Evolutionary conservation across 1,139 yeast species (phyloP), one percentile per base, ranked within the genome.

Genomic region (Fermentozyma sake): DNA sequence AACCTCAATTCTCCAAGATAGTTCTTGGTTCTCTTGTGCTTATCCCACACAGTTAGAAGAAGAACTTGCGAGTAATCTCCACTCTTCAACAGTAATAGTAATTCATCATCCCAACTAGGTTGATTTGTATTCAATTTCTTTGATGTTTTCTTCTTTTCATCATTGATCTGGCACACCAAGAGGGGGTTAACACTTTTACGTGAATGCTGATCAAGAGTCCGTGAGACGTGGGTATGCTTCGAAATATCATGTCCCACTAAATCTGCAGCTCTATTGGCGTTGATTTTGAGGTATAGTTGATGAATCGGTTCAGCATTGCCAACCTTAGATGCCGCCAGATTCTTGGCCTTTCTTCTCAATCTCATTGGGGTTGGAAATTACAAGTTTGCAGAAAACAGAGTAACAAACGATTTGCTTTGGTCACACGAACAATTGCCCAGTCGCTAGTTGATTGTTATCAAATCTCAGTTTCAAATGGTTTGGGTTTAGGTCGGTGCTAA

Each of bases 1-100:
- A 78, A 37, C 20, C 78, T 48, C 14, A 71, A 51, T 38, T 77
- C 84, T 2, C 85, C 85, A 30, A 78, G 49, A 43, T 76, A 78
- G 30, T 60, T 65, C 41, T 58, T 61, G 37, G 56, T 52, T n/a
- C 69, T 44, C 30, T 57, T 52, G 35, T 66, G 72, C 30, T 61
- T 63, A 38, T 69, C 75, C 70, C 72, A 68, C 1, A 71, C 61
- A 2, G 64, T 50, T 14, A 70, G 37, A 1, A 46, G 42, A 18
- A 70, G 36, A 0, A 65, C 35, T 14, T 62, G 56, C 4, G 59
- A 48, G 30, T 36, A 41, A 33, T 58, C 68, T 20, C 47, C 46
- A 1, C 22, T 26, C 17, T 41, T 46, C 34, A 70, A 48, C 1
- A 65, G 66, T 1, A 71, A 31, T 1, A 42, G 26, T 5, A 67